Conservation (phyloP, 805 yeast species). For the Kluyveromyces starmeri region DNA sequence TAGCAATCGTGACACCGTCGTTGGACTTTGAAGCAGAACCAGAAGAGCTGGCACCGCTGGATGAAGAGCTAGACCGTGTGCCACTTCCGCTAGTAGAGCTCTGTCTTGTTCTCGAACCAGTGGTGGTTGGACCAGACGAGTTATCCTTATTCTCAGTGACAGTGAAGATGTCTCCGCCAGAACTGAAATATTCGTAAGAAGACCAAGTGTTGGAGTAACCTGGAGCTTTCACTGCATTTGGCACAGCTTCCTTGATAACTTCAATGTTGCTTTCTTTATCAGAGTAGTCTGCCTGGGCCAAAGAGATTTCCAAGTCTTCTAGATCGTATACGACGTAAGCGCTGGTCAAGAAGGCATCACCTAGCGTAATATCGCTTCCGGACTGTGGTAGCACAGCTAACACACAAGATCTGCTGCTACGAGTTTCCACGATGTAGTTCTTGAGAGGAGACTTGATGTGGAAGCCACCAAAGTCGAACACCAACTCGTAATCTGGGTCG, state of each 20-base stretch:
- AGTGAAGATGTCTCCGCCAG: conserved; percentile 26
- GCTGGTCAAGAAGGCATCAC: conserved; percentile 48
- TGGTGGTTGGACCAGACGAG: conserved; percentile 4
- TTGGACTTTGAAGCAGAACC: conserved; percentile 1
- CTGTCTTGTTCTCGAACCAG: conserved; percentile 4
- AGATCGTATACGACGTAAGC: conserved; percentile 60
- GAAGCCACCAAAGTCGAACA: conserved; percentile 53
- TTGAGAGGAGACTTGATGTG: conserved; percentile 41
- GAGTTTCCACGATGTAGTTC: conserved; percentile 23
- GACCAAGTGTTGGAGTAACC: conserved; percentile 39
- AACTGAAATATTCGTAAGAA: conserved; percentile 14
- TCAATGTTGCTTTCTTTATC: conserved; percentile 16
- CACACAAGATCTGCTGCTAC: conserved; percentile 30
- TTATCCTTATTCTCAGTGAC: conserved; percentile 1
- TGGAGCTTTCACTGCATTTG: conserved; percentile 41
- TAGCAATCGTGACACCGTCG: too few relatives aligned
- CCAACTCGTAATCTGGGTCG: conserved; percentile 28
- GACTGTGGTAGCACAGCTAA: conserved; percentile 33
- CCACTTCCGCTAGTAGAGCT: conserved; percentile 4
- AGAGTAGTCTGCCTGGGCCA: conserved; percentile 39
- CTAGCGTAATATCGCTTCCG: conserved; percentile 33
- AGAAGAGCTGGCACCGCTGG: conserved; percentile 5
- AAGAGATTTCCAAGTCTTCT: conserved; percentile 45
- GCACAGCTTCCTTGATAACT: conserved; percentile 28
- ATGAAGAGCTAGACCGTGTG: conserved; percentile 5